Evolutionary conservation across 2,329 filamentous ascomycete species (phyloP).

Genomic region (Aspergillus intermedius): DNA sequence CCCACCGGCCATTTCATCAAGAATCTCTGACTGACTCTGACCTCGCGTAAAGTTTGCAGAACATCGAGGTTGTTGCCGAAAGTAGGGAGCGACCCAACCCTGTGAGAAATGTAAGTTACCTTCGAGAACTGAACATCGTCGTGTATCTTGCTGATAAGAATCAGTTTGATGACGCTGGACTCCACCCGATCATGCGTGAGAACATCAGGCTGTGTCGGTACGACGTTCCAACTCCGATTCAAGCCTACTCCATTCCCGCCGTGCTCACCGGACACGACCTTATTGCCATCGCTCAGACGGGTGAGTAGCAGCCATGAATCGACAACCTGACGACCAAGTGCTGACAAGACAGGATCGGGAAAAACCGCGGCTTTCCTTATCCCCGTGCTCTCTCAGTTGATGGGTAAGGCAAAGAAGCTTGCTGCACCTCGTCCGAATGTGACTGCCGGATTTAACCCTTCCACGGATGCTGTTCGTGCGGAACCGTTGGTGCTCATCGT

Average conservation of each 20-base stretch:
- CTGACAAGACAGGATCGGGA: constrained; percentile 51
- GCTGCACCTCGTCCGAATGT: constrained; percentile 65
- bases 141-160: not conserved
- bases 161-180: constrained; percentile 66
- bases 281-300: constrained; percentile 86
- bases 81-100: constrained; percentile 43
- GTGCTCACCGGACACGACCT: constrained; percentile 72
- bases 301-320: constrained; percentile 45
- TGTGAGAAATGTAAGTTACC: constrained; percentile 43
- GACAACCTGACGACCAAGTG: no score
- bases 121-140: not conserved
- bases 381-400: constrained; percentile 80
- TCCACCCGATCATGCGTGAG: constrained; percentile 75
- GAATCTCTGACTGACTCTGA: constrained; percentile 1
- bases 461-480: constrained; percentile 54
- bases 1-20: no score
- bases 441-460: constrained; percentile 47
- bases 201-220: constrained; percentile 74
- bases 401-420: constrained; percentile 91
- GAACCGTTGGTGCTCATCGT: constrained; percentile 86
- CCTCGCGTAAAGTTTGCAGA: constrained; percentile 30
- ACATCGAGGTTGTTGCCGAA: constrained; percentile 47
- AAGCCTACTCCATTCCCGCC: constrained; percentile 75
- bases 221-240: constrained; percentile 71
- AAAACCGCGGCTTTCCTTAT: constrained; percentile 93